Conservation (phyloP, 129 eudicot species). For the carrot (Daucus carota) region DNA sequence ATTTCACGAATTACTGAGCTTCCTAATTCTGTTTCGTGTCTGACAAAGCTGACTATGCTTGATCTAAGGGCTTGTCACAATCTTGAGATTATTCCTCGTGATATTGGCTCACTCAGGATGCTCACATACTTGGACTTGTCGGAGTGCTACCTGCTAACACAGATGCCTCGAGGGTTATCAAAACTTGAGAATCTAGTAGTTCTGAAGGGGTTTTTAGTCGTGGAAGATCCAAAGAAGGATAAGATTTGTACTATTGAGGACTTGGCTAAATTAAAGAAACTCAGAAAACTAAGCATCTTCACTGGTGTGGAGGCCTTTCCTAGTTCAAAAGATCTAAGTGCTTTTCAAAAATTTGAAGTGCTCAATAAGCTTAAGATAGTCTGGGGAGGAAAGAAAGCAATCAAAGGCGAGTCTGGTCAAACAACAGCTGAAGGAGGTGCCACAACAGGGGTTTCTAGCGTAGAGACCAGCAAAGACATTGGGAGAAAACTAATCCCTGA, state of each 20-base stretch:
- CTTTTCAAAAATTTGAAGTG: conserved; percentile 12
- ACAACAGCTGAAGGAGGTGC: conserved; percentile 20
- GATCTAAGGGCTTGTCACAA: conserved; percentile 52
- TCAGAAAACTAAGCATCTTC: conserved; percentile 40
- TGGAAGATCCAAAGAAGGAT: not conserved
- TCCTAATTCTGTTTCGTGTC: conserved; percentile 31
- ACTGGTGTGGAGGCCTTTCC: conserved; percentile 37
- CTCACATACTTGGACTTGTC: conserved; percentile 55
- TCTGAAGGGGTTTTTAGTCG: conserved; percentile 36
- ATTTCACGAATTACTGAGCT: conserved; percentile 36
- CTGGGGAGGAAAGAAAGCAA: conserved; percentile 33
- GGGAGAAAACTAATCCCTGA: not conserved
- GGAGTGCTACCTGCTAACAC: conserved; percentile 40
- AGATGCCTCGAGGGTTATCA: conserved; percentile 35
- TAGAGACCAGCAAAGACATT: not conserved
- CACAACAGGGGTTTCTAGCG: not conserved
- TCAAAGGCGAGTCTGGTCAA: conserved; percentile 10
- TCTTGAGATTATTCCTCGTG: conserved; percentile 34
- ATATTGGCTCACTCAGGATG: conserved; percentile 36
- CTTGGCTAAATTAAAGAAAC: conserved; percentile 17
- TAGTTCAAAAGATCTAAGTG: conserved; percentile 13
- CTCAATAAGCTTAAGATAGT: conserved; percentile 36
- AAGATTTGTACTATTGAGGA: conserved; percentile 26
- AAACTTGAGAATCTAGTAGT: conserved; percentile 32
- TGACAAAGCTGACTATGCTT: conserved; percentile 26